Evolutionary conservation across 78 protist species (phyloP).

Genomic region (Neovahlkampfia damariscottae): DNA sequence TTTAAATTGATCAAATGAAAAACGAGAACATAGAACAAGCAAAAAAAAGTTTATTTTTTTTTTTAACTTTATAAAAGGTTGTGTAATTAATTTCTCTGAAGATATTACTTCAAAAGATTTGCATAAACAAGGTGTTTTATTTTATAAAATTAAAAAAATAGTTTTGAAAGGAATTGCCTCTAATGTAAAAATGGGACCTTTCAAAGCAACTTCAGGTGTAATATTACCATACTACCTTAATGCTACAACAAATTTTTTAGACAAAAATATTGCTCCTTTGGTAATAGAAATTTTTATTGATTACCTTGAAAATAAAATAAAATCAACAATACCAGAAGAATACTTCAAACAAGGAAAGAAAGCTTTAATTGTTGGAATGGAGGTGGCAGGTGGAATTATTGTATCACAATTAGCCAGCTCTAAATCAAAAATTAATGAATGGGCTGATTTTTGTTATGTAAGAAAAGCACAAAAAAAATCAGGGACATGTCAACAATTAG

Average conservation of each 20-base stretch:
- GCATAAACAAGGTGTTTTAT: too few relatives aligned
- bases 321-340: not conserved
- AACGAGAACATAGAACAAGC: too few relatives aligned
- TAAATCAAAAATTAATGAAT: not conserved
- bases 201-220: conserved; percentile 14
- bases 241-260: conserved; percentile 8
- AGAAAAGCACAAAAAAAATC: conserved; percentile 11
- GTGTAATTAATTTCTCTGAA: too few relatives aligned
- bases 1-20: too few relatives aligned
- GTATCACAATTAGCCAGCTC: conserved; percentile 14
- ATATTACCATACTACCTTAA: conserved; percentile 17
- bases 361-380: conserved; percentile 7
- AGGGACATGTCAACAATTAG: conserved; percentile 18
- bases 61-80: too few relatives aligned
- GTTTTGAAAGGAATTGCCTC: not conserved
- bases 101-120: too few relatives aligned
- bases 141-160: too few relatives aligned
- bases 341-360: too few relatives aligned
- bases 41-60: too few relatives aligned
- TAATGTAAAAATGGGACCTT: conserved; percentile 14
- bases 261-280: not conserved
- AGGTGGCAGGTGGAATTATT: conserved; percentile 22
- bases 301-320: not conserved
- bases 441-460: not conserved
- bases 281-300: not conserved